phyloP scores from a whole-genome alignment of 2,329 filamentous ascomycete species.

The Ramularia collo-cygni region DNA sequence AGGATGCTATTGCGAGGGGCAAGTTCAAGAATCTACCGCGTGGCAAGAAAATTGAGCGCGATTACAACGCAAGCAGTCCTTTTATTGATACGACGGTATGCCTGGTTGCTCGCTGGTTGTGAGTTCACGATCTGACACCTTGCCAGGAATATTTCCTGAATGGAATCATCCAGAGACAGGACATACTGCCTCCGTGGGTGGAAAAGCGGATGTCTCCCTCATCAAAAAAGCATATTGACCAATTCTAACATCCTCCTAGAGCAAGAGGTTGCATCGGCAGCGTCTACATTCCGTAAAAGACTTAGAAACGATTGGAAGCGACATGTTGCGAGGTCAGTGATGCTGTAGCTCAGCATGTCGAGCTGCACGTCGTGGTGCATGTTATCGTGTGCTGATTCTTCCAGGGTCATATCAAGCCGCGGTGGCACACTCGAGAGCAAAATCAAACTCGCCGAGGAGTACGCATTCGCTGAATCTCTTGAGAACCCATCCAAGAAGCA shows the following conservation, averaged over 20 bases:
- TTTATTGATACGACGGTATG: slow-evolving; percentile 77
- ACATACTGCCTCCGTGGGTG: slow-evolving; percentile 95
- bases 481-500: slow-evolving; percentile 50
- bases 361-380: no score
- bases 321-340: slow-evolving; percentile 50
- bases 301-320: slow-evolving; percentile 77
- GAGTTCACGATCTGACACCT: neutral
- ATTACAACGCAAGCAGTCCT: slow-evolving; percentile 73
- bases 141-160: slow-evolving; percentile 83
- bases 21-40: slow-evolving; percentile 81
- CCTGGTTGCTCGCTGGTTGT: neutral
- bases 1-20: slow-evolving; percentile 85
- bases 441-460: slow-evolving; percentile 61
- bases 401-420: slow-evolving; percentile 66
- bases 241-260: no score
- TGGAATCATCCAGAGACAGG: slow-evolving; percentile 94
- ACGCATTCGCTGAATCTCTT: slow-evolving; percentile 66
- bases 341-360: slow-evolving; percentile 84
- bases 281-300: slow-evolving; percentile 63
- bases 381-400: slow-evolving; percentile 22
- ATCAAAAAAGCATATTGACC: no score
- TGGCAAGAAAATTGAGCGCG: slow-evolving; percentile 72
- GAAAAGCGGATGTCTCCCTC: no score
- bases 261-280: slow-evolving; percentile 54
- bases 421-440: slow-evolving; percentile 71